Percentiles rank a stretch among this genome's conserved stretches.
These are phyloP conservation scores for Amborella trichopoda DNA, from an alignment of 164 flowering plant genomes.

Conservation along the genomic window DNA sequence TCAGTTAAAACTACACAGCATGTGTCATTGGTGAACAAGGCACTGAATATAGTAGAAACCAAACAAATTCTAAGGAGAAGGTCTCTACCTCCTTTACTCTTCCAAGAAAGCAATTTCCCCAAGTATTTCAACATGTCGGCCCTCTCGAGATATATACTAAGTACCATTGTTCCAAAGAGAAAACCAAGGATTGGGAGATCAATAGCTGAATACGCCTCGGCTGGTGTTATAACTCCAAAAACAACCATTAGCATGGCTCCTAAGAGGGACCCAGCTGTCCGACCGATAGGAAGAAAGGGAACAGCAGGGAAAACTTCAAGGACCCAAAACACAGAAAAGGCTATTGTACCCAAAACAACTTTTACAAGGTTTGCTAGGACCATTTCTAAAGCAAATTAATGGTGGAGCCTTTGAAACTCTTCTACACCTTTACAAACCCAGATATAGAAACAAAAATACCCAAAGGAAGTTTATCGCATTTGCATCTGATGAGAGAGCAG, in stretches of 20 bases:
- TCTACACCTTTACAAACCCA: too few relatives aligned
- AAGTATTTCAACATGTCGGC: conserved; percentile 85
- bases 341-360: conserved; percentile 61
- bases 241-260: conserved; percentile 4
- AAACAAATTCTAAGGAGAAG: conserved; percentile 55
- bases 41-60: conserved; percentile 70
- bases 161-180: conserved; percentile 94
- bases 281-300: conserved; percentile 3
- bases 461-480: too few relatives aligned
- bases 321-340: conserved; percentile 42
- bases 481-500: too few relatives aligned
- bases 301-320: neutral
- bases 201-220: neutral
- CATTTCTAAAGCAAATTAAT: too few relatives aligned
- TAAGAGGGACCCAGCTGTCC: conserved; percentile 4
- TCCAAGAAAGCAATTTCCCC: conserved; percentile 64
- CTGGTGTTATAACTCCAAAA: conserved; percentile 1
- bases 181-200: conserved; percentile 77
- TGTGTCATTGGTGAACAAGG: conserved; percentile 86
- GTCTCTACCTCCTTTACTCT: conserved; percentile 71
- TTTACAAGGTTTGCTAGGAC: conserved; percentile 45
- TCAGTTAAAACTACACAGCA: conserved; percentile 52
- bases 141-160: conserved; percentile 67
- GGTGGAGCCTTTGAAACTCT: too few relatives aligned
- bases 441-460: too few relatives aligned